phyloP scores from a whole-genome alignment of 495 filamentous ascomycete genomes.

The Aspergillus sclerotioniger region DNA sequence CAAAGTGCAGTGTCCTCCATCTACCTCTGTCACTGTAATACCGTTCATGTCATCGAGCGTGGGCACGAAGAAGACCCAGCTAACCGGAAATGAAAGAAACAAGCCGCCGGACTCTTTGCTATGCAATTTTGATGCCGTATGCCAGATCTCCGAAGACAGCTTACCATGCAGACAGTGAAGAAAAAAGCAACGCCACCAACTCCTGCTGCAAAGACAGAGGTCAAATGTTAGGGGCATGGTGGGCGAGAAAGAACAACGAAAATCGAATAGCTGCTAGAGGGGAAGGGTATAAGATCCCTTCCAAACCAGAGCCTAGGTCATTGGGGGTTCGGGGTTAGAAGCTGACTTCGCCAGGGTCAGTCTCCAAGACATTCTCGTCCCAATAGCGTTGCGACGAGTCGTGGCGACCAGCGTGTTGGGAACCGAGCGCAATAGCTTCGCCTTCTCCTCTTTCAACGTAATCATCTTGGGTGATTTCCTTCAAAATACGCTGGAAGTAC shows the following conservation, averaged over 20 bases:
- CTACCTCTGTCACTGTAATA: slow-evolving; percentile 14
- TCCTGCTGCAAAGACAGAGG: slow-evolving; percentile 9
- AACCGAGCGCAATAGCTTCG: slow-evolving; percentile 39
- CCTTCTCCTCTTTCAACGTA: slow-evolving; percentile 49
- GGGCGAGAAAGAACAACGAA: slow-evolving; percentile 10
- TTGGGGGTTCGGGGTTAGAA: slow-evolving; percentile 27
- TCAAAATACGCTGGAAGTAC: slow-evolving; percentile 87
- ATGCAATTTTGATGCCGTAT: slow-evolving; percentile 24
- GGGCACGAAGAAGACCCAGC: slow-evolving; percentile 11
- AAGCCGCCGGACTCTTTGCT: slow-evolving; percentile 16
- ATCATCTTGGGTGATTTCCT: slow-evolving; percentile 65
- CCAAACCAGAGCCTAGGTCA: too few species aligned
- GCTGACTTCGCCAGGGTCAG: slow-evolving; percentile 47
- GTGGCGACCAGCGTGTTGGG: slow-evolving; percentile 30
- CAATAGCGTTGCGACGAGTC: slow-evolving; percentile 36
- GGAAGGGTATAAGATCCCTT: too few species aligned
- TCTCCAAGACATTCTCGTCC: slow-evolving; percentile 46
- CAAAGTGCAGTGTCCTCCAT: slow-evolving; percentile 3
- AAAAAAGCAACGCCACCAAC: slow-evolving; percentile 21
- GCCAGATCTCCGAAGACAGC: not conserved
- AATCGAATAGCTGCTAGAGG: slow-evolving; percentile 3
- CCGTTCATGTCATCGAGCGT: slow-evolving; percentile 17
- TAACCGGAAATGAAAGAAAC: slow-evolving; percentile 9
- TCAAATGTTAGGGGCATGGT: slow-evolving; percentile 2
- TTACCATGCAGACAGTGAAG: slow-evolving; percentile 15